Conservation (phyloP, 2,329 filamentous ascomycete genomes). For the Ophiostoma ulmi region DNA sequence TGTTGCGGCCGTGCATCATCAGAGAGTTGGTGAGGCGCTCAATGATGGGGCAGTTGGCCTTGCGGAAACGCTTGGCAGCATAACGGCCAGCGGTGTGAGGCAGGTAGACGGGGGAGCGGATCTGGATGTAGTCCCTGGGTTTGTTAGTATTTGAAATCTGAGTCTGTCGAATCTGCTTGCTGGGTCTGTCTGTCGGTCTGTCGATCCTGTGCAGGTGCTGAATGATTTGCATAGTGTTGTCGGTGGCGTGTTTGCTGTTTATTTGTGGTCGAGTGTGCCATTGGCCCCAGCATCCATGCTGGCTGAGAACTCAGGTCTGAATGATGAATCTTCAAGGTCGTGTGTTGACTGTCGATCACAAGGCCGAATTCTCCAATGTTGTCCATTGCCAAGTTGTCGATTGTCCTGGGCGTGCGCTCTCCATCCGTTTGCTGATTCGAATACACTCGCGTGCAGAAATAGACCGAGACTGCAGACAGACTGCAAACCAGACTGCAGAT, state of each 20-base stretch:
- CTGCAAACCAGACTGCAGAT: background rate
- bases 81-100: conserved; percentile 98
- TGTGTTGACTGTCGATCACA: too few species aligned
- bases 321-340: background rate
- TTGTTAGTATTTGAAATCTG: background rate
- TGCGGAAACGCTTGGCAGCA: conserved; percentile 99
- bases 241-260: background rate
- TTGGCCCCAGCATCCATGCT: background rate
- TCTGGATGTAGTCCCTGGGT: conserved; percentile 96
- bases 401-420: background rate
- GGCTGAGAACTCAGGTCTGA: too few species aligned
- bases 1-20: conserved; percentile 99
- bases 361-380: background rate
- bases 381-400: background rate
- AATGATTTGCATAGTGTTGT: background rate
- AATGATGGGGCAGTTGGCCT: conserved; percentile 99
- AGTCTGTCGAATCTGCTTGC: background rate
- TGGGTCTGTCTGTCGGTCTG: conserved; percentile 4
- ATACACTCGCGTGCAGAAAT: background rate
- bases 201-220: background rate
- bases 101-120: conserved; percentile 97
- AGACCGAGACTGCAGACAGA: background rate
- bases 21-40: conserved; percentile 99
- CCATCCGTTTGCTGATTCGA: background rate
- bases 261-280: background rate